These are phyloP conservation scores for Cadophora sp. DNA, from an alignment of 2,329 filamentous ascomycete genomes.

Conservation along the genomic window DNA sequence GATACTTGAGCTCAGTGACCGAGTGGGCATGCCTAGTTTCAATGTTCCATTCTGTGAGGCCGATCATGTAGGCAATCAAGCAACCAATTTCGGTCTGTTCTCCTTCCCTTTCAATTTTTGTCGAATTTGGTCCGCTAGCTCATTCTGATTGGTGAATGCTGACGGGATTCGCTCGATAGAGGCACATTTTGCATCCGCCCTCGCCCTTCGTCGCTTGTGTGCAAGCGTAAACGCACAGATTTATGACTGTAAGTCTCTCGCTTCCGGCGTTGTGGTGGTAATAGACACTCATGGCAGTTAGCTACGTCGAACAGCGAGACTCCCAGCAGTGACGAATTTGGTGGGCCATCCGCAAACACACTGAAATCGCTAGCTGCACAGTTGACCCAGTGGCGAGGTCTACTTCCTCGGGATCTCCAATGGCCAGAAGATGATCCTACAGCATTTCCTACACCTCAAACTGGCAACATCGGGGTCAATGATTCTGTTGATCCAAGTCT, in stretches of 20 bases:
- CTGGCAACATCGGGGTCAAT: conserved; percentile 39
- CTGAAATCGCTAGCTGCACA: conserved; percentile 60
- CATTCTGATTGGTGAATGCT: background rate
- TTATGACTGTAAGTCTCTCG: conserved; percentile 54
- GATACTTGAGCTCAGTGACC: conserved; percentile 58
- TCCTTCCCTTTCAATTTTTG: background rate
- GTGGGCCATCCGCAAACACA: conserved; percentile 45
- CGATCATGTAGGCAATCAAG: conserved; percentile 56
- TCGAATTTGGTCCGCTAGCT: background rate
- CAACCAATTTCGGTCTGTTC: conserved; percentile 53
- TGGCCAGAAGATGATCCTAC: conserved; percentile 62
- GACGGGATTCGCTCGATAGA: conserved; percentile 41
- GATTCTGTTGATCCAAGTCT: conserved; percentile 37
- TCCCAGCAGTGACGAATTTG: conserved; percentile 29
- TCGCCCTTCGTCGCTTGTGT: conserved; percentile 61
- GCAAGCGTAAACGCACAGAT: conserved; percentile 59
- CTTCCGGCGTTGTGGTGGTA: background rate
- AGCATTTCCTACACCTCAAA: conserved; percentile 48
- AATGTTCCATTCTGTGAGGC: conserved; percentile 54
- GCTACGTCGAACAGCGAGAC: conserved; percentile 32
- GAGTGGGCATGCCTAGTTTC: conserved; percentile 63
- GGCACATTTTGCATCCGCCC: conserved; percentile 65
- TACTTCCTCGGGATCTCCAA: conserved; percentile 60
- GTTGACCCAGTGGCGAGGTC: conserved; percentile 63
- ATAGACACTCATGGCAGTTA: conserved; percentile 23